These are phyloP conservation scores for Cladosporium sp. DNA, from an alignment of 2,329 filamentous ascomycete species.

Conservation along the genomic window DNA sequence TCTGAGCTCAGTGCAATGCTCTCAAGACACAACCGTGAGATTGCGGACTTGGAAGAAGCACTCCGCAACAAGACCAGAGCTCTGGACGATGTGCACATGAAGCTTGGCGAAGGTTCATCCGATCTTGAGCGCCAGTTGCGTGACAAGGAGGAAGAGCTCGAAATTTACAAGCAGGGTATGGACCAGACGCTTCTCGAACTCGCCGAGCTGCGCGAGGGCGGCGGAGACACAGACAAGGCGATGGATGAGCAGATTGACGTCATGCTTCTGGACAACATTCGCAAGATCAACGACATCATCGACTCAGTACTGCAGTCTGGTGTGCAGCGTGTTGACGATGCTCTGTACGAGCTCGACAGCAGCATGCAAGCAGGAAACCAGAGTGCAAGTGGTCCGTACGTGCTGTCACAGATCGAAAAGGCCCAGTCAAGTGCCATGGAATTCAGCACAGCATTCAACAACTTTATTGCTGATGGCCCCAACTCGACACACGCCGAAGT, in stretches of 20 bases:
- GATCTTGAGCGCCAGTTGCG: conserved; percentile 83
- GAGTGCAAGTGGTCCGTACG: conserved; percentile 91
- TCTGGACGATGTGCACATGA: conserved; percentile 78
- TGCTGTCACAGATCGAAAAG: conserved; percentile 96
- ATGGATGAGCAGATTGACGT: conserved; percentile 90
- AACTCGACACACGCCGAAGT: conserved; percentile 87
- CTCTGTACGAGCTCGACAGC: conserved; percentile 94
- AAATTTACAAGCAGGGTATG: conserved; percentile 97
- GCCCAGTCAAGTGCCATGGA: conserved; percentile 92
- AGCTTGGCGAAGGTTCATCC: conserved; percentile 74
- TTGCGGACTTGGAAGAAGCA: conserved; percentile 93
- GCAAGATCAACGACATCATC: conserved; percentile 96
- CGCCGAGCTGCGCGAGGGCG: conserved; percentile 72
- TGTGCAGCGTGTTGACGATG: conserved; percentile 91
- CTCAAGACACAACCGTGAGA: conserved; percentile 93
- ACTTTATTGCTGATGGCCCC: conserved; percentile 94
- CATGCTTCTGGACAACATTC: conserved; percentile 79
- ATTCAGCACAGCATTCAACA: conserved; percentile 97
- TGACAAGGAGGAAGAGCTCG: conserved; percentile 96
- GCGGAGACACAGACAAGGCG: conserved; percentile 69
- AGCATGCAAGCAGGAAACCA: conserved; percentile 99
- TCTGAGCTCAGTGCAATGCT: conserved; percentile 94
- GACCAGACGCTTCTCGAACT: conserved; percentile 92
- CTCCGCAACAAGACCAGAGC: conserved; percentile 82
- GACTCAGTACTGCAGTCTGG: conserved; percentile 94